Base-by-base conservation (phyloP, 768 basidiomycete genomes). In the Pleurotus ostreatus region DNA sequence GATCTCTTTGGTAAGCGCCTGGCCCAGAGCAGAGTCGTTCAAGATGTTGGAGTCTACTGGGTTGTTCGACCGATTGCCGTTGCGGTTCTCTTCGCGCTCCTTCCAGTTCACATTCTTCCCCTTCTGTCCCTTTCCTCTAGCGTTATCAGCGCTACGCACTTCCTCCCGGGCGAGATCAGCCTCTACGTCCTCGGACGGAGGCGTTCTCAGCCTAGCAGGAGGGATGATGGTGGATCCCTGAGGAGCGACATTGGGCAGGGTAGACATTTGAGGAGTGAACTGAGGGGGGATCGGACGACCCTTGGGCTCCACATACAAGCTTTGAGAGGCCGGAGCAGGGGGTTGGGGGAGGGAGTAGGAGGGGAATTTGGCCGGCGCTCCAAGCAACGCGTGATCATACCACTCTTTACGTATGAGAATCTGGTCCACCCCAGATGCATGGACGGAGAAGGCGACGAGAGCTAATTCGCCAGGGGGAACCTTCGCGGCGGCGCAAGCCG, bases 351-450 rank as follows among this genome's bases (percentile, higher is more conserved):
- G 60, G 16, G 63, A 48, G 61, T 78, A 75, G 22, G 73, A 39
- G 15, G 90, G 90, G 70, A 86, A 83, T 65, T 89, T 92, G 60
- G 83, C 76, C 8, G 71, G 68, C 5, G 85, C 75, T 15, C 75
- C 69, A 5, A 72, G 64, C 37, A 89, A 70, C 0, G 89, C 90
- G n/a, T 74, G 64, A 60, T 92, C 88, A 61, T 82, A 91, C 88
- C 89, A 91, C 65, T 94, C 92, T 68, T 83, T 89, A 60, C 88
- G 83, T 62, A 94, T 86, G 52, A 94, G 80, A 25, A 94, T 83
- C 65, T 94, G 92, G 65, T 94, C 92, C 12, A 94, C 92, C 38
- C 92, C 92, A n/a, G 81, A 83, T 15, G 88, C 85, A 66, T 93
- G 92, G n/a, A 94, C 90, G 2, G 88, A 89, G 71, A 92, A 94